phyloP scores from a whole-genome alignment of 495 filamentous ascomycete genomes.

The Oleoguttula mirabilis region DNA sequence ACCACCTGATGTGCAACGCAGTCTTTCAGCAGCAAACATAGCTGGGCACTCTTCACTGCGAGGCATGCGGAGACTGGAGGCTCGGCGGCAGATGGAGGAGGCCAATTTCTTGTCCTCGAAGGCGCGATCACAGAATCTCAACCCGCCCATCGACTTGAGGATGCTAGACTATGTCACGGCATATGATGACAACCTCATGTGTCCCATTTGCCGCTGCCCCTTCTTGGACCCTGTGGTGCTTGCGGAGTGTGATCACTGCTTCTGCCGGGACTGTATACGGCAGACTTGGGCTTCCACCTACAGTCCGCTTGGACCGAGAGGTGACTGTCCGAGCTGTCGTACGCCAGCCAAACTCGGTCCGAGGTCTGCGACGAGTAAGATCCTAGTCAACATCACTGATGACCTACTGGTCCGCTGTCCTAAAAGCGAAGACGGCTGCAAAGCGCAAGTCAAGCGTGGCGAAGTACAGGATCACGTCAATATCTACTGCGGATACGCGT shows the following conservation, averaged over 20 bases:
- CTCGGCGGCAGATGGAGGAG: slow-evolving; percentile 14
- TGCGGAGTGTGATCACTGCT: slow-evolving; percentile 56
- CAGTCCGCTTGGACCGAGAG: slow-evolving; percentile 4
- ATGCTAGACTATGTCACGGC: slow-evolving; percentile 54
- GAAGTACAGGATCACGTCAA: slow-evolving; percentile 62
- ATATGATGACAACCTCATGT: slow-evolving; percentile 69
- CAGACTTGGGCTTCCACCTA: slow-evolving; percentile 20
- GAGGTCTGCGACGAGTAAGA: slow-evolving; percentile 22
- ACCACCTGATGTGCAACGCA: slow-evolving; percentile 4
- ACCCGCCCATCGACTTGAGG: slow-evolving; percentile 46
- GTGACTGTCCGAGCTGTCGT: slow-evolving; percentile 32
- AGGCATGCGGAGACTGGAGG: slow-evolving; percentile 17
- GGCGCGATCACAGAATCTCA: slow-evolving; percentile 15
- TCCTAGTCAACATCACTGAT: slow-evolving; percentile 58
- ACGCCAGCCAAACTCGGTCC: slow-evolving; percentile 17
- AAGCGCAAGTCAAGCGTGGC: slow-evolving; percentile 47
- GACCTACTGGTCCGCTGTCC: slow-evolving; percentile 66
- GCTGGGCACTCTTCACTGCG: background rate
- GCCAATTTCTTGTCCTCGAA: slow-evolving; percentile 8
- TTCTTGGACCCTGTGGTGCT: slow-evolving; percentile 62
- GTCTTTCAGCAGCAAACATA: slow-evolving; percentile 2
- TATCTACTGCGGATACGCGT: slow-evolving; percentile 58
- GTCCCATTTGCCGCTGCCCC: slow-evolving; percentile 68
- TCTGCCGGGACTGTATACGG: slow-evolving; percentile 61
- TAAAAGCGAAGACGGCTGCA: slow-evolving; percentile 49